A percentile compares a stretch with the other conserved stretches of the same genome.
Evolutionary conservation across 345 rosid genomes (phyloP).

Genomic region (Hibiscus syriacus): DNA sequence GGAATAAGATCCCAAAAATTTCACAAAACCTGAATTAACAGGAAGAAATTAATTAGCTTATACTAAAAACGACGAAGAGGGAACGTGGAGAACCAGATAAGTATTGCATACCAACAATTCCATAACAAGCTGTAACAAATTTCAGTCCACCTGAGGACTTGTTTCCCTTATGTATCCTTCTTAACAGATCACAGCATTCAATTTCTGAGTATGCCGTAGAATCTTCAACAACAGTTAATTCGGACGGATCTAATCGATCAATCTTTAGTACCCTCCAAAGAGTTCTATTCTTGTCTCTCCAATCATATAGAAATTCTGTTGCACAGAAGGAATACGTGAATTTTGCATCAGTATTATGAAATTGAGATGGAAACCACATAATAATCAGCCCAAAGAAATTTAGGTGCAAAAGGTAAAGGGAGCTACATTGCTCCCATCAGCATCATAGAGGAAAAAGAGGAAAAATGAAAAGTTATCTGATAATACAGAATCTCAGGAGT

Average conservation of each 20-base stretch:
- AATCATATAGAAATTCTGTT: constrained; percentile 79
- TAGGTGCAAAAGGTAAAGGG: not conserved
- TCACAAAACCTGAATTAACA: constrained; percentile 59
- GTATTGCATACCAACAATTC: constrained; percentile 65
- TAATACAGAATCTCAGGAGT: not conserved
- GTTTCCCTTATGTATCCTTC: constrained; percentile 77
- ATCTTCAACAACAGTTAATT: constrained; percentile 65
- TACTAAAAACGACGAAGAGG: not conserved
- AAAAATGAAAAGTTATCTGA: no score
- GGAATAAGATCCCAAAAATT: constrained; percentile 89
- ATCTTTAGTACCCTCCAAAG: constrained; percentile 79
- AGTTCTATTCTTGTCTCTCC: constrained; percentile 77
- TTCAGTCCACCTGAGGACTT: constrained; percentile 75
- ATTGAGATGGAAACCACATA: not conserved
- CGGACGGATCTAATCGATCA: constrained; percentile 59
- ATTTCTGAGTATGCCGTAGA: constrained; percentile 52
- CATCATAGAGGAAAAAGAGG: no score
- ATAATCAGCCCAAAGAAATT: not conserved
- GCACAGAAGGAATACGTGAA: constrained; percentile 9
- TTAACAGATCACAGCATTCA: constrained; percentile 62
- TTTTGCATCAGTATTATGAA: not conserved
- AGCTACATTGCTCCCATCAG: not conserved
- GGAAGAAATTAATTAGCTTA: constrained; percentile 11
- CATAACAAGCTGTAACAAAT: constrained; percentile 72
- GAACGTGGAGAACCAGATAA: not conserved